Percentiles rank a stretch among this genome's conserved stretches.
phyloP scores from a whole-genome alignment of 108 stramenopile species.

The Stephanodiscus minutulus region DNA sequence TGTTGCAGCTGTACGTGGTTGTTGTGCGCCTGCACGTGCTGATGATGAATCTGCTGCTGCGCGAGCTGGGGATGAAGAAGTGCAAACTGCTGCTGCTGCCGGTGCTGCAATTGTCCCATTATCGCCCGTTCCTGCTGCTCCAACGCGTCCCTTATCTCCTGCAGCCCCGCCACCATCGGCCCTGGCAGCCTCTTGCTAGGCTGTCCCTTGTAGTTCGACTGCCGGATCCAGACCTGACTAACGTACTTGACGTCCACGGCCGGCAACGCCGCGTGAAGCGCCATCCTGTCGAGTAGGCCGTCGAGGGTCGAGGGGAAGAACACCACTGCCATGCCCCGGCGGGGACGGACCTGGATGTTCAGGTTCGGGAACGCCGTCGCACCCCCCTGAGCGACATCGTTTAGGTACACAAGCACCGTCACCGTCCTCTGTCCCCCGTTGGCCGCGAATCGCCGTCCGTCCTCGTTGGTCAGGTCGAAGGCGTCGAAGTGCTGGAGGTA shows the following conservation, averaged over 20 bases:
- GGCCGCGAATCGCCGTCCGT: conserved; percentile 78
- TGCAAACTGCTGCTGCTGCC: conserved; percentile 22
- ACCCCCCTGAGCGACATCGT: conserved; percentile 88
- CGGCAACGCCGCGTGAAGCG: conserved; percentile 89
- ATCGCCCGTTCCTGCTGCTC: conserved; percentile 17
- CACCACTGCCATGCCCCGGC: conserved; percentile 86
- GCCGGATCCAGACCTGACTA: conserved; percentile 97
- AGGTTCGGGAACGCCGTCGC: conserved; percentile 88
- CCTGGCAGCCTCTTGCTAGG: conserved; percentile 69
- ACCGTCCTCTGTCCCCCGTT: conserved; percentile 94
- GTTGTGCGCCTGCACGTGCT: background rate
- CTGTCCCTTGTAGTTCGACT: conserved; percentile 76
- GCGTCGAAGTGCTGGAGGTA: conserved; percentile 92
- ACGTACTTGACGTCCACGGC: conserved; percentile 93
- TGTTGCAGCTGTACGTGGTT: conserved; percentile 20
- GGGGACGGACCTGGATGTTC: conserved; percentile 78
- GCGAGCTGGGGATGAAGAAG: conserved; percentile 12
- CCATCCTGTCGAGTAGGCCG: conserved; percentile 85
- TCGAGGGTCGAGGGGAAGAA: conserved; percentile 97
- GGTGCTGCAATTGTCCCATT: conserved; percentile 14
- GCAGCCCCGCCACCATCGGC: conserved; percentile 68
- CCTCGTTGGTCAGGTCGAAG: conserved; percentile 82
- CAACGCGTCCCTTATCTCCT: conserved; percentile 40
- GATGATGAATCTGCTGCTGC: conserved; percentile 16
- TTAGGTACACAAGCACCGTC: conserved; percentile 96